phyloP scores from a whole-genome alignment of 2,329 filamentous ascomycete species.

The Aspergillus sp. region DNA sequence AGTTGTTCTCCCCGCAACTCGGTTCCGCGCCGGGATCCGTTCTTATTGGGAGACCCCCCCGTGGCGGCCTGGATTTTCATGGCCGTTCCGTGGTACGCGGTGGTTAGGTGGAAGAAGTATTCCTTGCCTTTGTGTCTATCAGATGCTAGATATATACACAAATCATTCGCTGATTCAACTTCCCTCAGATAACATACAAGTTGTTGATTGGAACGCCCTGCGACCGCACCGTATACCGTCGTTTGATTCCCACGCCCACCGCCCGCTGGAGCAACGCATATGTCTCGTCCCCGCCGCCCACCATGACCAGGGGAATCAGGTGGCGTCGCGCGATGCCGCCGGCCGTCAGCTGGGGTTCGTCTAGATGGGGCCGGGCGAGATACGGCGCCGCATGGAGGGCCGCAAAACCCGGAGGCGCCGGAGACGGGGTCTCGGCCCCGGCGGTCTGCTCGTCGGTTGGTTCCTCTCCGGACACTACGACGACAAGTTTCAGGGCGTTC shows the following conservation, averaged over 20 bases:
- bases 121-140: no score
- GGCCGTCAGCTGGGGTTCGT: slow-evolving; percentile 69
- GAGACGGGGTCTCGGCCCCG: slow-evolving; percentile 17
- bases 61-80: not conserved
- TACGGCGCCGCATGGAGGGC: slow-evolving; percentile 35
- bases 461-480: slow-evolving; percentile 66
- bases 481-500: slow-evolving; percentile 70
- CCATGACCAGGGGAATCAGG: slow-evolving; percentile 79
- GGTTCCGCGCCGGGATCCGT: not conserved
- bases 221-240: slow-evolving; percentile 77
- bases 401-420: slow-evolving; percentile 13
- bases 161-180: not conserved
- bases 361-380: slow-evolving; percentile 67
- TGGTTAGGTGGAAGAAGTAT: no score
- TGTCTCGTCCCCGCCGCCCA: slow-evolving; percentile 66
- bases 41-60: not conserved
- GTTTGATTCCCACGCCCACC: slow-evolving; percentile 69
- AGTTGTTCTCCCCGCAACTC: no score
- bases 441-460: slow-evolving; percentile 10
- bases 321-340: slow-evolving; percentile 67
- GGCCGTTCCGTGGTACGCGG: no score
- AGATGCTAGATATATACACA: no score
- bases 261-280: slow-evolving; percentile 63
- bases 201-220: slow-evolving; percentile 78
- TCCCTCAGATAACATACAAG: slow-evolving; percentile 56